A percentile compares a stretch with the other conserved stretches of the same genome.
These are phyloP conservation scores for Dactylonectria estremocensis DNA, from an alignment of 2,329 filamentous ascomycete genomes.

Conservation along the genomic window DNA sequence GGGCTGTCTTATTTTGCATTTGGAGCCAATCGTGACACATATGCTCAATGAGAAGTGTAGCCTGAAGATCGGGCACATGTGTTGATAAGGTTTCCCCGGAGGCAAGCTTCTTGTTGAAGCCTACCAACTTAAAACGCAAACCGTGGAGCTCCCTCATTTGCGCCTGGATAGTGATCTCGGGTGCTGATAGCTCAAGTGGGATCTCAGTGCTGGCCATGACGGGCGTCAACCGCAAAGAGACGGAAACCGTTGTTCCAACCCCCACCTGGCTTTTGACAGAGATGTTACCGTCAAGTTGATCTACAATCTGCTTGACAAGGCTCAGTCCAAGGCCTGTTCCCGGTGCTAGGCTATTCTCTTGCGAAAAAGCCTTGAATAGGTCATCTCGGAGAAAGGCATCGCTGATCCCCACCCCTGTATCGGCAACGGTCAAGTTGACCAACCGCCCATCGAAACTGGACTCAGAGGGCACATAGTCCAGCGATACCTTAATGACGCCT, in stretches of 20 bases:
- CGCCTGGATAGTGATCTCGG: constrained; percentile 3
- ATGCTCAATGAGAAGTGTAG: constrained; percentile 6
- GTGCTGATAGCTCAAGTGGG: constrained; percentile 42
- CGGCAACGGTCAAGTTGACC: constrained; percentile 65
- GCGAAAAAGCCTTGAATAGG: constrained; percentile 75
- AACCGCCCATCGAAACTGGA: constrained; percentile 21
- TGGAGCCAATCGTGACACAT: constrained; percentile 32
- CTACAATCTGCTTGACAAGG: constrained; percentile 73
- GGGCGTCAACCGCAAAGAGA: constrained; percentile 27
- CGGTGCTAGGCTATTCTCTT: constrained; percentile 73
- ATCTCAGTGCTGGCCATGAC: constrained; percentile 33
- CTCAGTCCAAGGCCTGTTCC: constrained; percentile 77
- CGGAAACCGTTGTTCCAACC: constrained; percentile 55
- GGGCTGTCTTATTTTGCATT: constrained; percentile 39
- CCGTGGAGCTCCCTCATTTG: constrained; percentile 50
- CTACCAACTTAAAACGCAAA: constrained; percentile 44
- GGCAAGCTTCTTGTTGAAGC: neutral
- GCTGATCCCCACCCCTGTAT: constrained; percentile 78
- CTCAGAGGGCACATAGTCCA: constrained; percentile 23
- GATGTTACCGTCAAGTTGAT: constrained; percentile 71
- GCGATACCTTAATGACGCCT: constrained; percentile 51
- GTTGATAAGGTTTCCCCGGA: constrained; percentile 8
- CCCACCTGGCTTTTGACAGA: constrained; percentile 65
- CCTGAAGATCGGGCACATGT: neutral
- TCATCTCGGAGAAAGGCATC: constrained; percentile 72